Conservation (phyloP, 306 rosid species). For the Rubus idaeus region DNA sequence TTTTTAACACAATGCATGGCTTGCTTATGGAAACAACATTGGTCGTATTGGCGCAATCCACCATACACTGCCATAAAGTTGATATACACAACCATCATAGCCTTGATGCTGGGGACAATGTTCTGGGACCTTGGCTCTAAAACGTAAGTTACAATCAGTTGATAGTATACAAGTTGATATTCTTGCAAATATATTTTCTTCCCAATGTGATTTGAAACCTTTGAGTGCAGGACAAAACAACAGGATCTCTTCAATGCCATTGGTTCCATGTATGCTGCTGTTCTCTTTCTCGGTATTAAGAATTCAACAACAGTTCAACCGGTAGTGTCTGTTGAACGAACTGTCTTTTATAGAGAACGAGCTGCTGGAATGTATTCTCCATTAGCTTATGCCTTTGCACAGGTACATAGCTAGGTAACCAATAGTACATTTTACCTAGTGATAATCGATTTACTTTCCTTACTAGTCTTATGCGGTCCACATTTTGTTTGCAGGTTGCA, state of each 20-base stretch:
- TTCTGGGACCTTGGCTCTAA: conserved; percentile 65
- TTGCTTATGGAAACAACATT: conserved; percentile 62
- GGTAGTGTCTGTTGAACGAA: conserved; percentile 39
- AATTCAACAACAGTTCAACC: conserved; percentile 41
- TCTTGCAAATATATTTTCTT: neutral
- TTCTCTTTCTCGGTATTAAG: conserved; percentile 46
- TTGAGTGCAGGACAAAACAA: conserved; percentile 16
- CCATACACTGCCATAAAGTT: conserved; percentile 46
- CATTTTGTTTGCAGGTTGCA: conserved; percentile 29
- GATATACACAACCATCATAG: conserved; percentile 36
- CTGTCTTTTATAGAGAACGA: conserved; percentile 52
- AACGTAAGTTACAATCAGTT: conserved; percentile 31
- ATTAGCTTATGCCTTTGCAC: conserved; percentile 47
- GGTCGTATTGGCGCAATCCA: conserved; percentile 68
- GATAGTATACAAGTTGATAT: neutral
- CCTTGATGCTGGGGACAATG: conserved; percentile 53
- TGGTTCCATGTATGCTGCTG: conserved; percentile 51
- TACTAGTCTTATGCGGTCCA: neutral
- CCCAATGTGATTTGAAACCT: neutral
- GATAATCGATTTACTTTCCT: neutral
- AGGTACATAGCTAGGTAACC: conserved; percentile 38
- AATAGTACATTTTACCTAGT: neutral
- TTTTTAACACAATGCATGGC: conserved; percentile 50
- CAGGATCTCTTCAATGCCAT: conserved; percentile 51
- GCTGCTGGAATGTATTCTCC: conserved; percentile 58